These are phyloP conservation scores for Ustilago crameri DNA, from an alignment of 1,284 basidiomycete species.

Conservation along the genomic window DNA sequence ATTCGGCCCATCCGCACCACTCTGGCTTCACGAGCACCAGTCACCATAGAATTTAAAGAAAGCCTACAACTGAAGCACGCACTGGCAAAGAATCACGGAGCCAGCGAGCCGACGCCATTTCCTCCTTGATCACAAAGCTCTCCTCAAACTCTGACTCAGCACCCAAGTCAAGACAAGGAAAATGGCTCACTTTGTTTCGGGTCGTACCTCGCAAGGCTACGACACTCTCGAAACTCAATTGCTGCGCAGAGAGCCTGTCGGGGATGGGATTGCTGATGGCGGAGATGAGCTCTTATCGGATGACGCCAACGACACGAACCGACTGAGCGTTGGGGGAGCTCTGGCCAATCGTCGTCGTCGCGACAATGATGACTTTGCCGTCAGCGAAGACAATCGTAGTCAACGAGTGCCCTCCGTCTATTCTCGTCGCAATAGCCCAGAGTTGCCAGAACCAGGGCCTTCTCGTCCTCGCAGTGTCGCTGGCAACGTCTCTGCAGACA, in stretches of 20 bases:
- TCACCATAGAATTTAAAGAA: too few species aligned
- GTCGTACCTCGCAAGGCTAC: conserved; percentile 56
- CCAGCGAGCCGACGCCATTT: too few species aligned
- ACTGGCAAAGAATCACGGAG: too few species aligned
- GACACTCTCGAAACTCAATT: conserved; percentile 62
- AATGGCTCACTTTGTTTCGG: conserved; percentile 67
- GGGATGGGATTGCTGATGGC: conserved; percentile 24
- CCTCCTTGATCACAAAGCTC: not conserved
- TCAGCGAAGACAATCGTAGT: conserved; percentile 20
- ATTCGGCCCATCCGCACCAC: not conserved
- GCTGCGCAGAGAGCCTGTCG: conserved; percentile 44
- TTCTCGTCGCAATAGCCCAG: conserved; percentile 48
- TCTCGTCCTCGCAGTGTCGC: conserved; percentile 37
- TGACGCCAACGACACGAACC: conserved; percentile 13
- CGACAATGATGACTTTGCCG: conserved; percentile 13
- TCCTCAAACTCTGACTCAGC: too few species aligned
- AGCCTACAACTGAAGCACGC: too few species aligned
- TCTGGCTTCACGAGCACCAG: not conserved
- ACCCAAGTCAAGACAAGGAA: too few species aligned
- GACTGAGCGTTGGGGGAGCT: conserved; percentile 3
- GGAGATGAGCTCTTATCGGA: conserved; percentile 14
- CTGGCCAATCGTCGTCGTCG: conserved; percentile 32
- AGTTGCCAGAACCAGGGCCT: conserved; percentile 25
- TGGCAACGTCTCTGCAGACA: conserved; percentile 1
- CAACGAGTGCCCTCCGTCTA: conserved; percentile 41